Evolutionary conservation across 805 yeast genomes (phyloP).

Genomic region (Pichia cabralensis): DNA sequence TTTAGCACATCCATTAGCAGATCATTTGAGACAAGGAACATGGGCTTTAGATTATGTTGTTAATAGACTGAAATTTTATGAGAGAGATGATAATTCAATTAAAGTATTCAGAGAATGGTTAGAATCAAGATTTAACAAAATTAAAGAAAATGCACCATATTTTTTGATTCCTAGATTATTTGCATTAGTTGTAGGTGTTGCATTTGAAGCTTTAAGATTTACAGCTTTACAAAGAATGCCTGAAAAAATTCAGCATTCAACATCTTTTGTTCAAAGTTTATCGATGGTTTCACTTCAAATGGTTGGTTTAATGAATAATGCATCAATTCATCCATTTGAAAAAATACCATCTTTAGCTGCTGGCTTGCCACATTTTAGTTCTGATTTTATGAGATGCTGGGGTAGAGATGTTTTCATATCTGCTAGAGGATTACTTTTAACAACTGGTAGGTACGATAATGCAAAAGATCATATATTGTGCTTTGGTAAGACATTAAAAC

Average conservation of each 20-base stretch:
- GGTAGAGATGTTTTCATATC: slow-evolving; percentile 94
- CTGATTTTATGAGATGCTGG: slow-evolving; percentile 94
- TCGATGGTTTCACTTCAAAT: slow-evolving; percentile 80
- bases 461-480: slow-evolving; percentile 76
- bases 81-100: slow-evolving; percentile 34
- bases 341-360: slow-evolving; percentile 80
- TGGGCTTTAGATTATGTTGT: slow-evolving; percentile 85
- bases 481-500: slow-evolving; percentile 86
- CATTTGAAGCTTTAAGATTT: slow-evolving; percentile 72
- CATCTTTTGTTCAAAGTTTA: slow-evolving; percentile 68
- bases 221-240: slow-evolving; percentile 53
- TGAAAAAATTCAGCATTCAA: slow-evolving; percentile 44
- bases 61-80: slow-evolving; percentile 49
- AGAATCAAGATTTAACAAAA: slow-evolving; percentile 46
- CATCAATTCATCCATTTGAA: slow-evolving; percentile 61
- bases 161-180: slow-evolving; percentile 82
- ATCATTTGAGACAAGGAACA: slow-evolving; percentile 68
- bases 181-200: slow-evolving; percentile 69
- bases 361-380: slow-evolving; percentile 89
- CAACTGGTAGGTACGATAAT: slow-evolving; percentile 68
- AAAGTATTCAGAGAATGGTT: slow-evolving; percentile 62
- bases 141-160: slow-evolving; percentile 62
- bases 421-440: slow-evolving; percentile 68
- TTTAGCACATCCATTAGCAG: slow-evolving; percentile 74
- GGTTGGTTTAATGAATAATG: slow-evolving; percentile 63